Evolutionary conservation across 1,284 basidiomycete genomes (phyloP).

Genomic region (Ustilago trichophora): DNA sequence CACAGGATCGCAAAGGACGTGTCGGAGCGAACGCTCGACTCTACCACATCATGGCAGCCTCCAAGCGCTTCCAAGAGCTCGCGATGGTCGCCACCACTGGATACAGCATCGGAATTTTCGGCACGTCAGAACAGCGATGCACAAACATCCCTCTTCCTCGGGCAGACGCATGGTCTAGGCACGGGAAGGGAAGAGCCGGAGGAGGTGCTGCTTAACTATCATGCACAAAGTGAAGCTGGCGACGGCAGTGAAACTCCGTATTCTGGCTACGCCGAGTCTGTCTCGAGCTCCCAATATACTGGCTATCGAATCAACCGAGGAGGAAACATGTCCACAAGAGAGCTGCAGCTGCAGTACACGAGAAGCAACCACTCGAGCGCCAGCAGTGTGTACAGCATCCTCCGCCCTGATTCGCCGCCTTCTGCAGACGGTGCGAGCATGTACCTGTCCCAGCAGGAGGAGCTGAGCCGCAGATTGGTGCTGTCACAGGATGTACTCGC

Average conservation of each 20-base stretch:
- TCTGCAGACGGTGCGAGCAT: background rate
- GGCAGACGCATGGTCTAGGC: background rate
- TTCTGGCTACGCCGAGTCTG: background rate
- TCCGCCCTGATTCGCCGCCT: background rate
- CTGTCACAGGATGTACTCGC: conserved; percentile 3
- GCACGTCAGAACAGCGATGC: background rate
- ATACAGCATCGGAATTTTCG: too few relatives aligned
- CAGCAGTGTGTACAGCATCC: background rate
- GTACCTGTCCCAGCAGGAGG: background rate
- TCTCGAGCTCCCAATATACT: conserved; percentile 1
- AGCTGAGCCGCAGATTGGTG: background rate
- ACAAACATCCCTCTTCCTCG: background rate
- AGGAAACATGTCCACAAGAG: background rate
- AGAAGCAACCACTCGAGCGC: background rate
- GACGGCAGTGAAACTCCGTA: background rate
- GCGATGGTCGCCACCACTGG: too few relatives aligned
- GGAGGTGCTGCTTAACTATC: background rate
- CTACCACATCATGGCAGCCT: too few relatives aligned
- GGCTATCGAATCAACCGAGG: background rate
- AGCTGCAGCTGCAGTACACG: conserved; percentile 1
- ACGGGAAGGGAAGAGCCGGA: background rate
- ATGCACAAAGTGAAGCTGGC: background rate
- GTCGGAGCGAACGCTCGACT: too few relatives aligned
- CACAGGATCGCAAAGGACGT: too few relatives aligned
- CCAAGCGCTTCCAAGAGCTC: too few relatives aligned